These are phyloP conservation scores for Venturia carpophila DNA, from an alignment of 2,329 filamentous ascomycete species.

Conservation along the genomic window DNA sequence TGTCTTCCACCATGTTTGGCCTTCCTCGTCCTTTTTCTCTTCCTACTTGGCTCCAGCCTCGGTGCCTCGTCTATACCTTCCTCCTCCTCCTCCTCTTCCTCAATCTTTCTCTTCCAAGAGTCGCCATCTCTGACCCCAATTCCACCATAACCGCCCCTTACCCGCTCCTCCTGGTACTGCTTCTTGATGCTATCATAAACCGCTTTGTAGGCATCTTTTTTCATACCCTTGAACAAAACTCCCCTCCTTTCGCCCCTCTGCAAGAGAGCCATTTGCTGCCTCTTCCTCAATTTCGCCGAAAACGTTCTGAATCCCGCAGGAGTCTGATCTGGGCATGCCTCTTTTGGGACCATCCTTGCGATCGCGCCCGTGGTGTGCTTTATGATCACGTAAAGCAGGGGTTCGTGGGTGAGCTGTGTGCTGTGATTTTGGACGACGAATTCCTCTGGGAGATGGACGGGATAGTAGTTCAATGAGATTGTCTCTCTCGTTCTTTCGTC, in stretches of 20 bases:
- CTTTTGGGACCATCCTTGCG: neutral
- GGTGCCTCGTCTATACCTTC: neutral
- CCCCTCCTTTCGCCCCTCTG: neutral
- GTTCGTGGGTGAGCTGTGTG: neutral
- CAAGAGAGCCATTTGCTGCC: conserved; percentile 4
- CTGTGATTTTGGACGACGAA: neutral
- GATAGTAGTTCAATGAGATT: neutral
- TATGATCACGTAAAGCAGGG: neutral
- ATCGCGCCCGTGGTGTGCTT: neutral
- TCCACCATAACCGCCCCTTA: neutral
- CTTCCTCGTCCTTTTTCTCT: neutral
- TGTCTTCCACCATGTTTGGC: neutral
- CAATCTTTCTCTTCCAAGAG: neutral
- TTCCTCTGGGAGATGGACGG: neutral
- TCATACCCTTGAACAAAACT: neutral
- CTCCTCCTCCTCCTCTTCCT: neutral
- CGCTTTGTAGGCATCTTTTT: neutral
- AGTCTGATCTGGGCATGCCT: neutral
- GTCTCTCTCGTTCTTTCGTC: neutral
- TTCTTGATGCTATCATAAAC: neutral
- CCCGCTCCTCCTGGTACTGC: neutral
- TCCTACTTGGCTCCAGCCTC: neutral
- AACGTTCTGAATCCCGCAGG: neutral
- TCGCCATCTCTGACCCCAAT: neutral
- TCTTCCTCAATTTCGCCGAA: conserved; percentile 5